Evolutionary conservation across 495 filamentous ascomycete species (phyloP), one percentile per base, ranked within the genome.

Genomic region (Bombardia bombarda): DNA sequence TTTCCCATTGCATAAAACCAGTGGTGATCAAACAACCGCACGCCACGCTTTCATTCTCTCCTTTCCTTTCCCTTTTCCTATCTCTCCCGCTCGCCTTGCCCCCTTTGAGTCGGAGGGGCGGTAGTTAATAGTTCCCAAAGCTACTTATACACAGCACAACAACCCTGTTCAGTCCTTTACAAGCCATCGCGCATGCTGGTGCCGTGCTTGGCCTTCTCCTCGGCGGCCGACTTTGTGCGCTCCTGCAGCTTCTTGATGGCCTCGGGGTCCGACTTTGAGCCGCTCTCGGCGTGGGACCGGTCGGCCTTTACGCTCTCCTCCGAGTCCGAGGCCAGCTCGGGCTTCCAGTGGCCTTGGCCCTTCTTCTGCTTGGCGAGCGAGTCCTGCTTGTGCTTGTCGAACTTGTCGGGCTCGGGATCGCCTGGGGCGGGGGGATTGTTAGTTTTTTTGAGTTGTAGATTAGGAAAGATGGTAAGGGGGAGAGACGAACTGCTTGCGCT

Each of bases 331-430:
- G 86, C 85, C 42, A 95, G 63, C 56, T 86, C 82, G 16, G 79
- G 68, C 62, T 84, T 84, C 89, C 89, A 94, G 50, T 87, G 74
- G 10, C 70, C 84, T 62, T 83, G 80, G 17, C 89, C 89, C 10
- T 78, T 67, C 66, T 85, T 85, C 40, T 79, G 72, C 67, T 81
- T 80, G 55, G 72, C 63, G 42, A 94, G 47, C 26, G 75, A 73
- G 37, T 87, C 78, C 35, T 86, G 64, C 68, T 93, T 94, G 52
- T 90, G 73, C 36, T 70, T 56, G 52, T 90, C 86, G 45, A 79
- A 75, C 51, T 76, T 57, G 21, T 58, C 28, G 14, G 51, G 17
- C 22, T 58, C 50, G 19, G 56, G 45, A 25, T 58, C 49, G 21
- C 48, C 61, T 67, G 31, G 38, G 40, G 8, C 32, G 18, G 17